Percentiles rank a stretch among this genome's conserved stretches.
phyloP scores from a whole-genome alignment of 176 grass and related monocot species.

The Poa pratensis region DNA sequence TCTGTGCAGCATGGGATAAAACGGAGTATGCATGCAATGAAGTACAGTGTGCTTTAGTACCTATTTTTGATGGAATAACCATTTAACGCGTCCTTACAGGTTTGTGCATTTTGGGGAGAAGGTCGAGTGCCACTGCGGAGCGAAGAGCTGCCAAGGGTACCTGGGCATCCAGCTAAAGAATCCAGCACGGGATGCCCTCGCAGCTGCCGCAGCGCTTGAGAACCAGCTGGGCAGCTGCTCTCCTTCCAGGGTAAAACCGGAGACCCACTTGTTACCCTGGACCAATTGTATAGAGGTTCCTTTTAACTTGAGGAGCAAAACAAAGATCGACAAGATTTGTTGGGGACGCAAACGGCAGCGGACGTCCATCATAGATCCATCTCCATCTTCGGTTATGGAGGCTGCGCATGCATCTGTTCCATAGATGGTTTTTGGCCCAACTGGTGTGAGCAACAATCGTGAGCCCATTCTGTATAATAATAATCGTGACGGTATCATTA shows the following conservation, averaged over 20 bases:
- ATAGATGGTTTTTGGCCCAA: background rate
- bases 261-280: slow-evolving; percentile 53
- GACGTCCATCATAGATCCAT: slow-evolving; percentile 23
- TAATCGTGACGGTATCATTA: slow-evolving; percentile 30
- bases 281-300: slow-evolving; percentile 62
- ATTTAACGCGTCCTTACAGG: slow-evolving; percentile 44
- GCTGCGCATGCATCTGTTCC: slow-evolving; percentile 11
- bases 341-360: slow-evolving; percentile 74
- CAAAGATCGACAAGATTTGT: slow-evolving; percentile 45
- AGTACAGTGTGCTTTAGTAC: too few relatives aligned
- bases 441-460: background rate
- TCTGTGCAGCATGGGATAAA: too few relatives aligned
- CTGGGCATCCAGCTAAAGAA: slow-evolving; percentile 84
- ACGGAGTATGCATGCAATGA: too few relatives aligned
- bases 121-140: slow-evolving; percentile 77
- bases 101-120: slow-evolving; percentile 96
- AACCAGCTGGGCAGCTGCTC: slow-evolving; percentile 7
- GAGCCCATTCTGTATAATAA: slow-evolving; percentile 30
- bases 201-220: background rate
- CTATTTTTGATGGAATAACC: too few relatives aligned
- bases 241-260: slow-evolving; percentile 33
- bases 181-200: slow-evolving; percentile 31
- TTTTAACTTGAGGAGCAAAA: slow-evolving; percentile 65
- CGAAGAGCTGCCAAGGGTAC: slow-evolving; percentile 82
- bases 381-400: slow-evolving; percentile 36